Evolutionary conservation across 106 monocot species (phyloP).

Genomic region (Dendrobium nobile): DNA sequence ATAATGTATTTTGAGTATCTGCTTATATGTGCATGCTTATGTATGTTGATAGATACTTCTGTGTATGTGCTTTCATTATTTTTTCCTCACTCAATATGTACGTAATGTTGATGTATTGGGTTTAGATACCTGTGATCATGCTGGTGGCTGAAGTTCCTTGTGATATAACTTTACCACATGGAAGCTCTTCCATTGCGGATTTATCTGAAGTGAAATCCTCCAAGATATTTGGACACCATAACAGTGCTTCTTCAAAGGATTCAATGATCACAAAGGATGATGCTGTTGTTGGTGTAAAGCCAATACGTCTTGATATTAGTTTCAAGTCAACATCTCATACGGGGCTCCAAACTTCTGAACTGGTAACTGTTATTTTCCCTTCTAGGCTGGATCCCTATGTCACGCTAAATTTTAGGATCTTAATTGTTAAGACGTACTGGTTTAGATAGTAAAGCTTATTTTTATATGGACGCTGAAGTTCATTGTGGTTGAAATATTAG

Average conservation of each 20-base stretch:
- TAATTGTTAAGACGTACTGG: not conserved
- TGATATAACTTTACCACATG: slow-evolving; percentile 47
- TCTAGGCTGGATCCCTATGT: not conserved
- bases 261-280: slow-evolving; percentile 23
- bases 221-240: slow-evolving; percentile 21
- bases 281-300: slow-evolving; percentile 27
- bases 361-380: slow-evolving; percentile 40
- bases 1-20: not conserved
- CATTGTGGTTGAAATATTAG: not conserved
- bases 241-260: slow-evolving; percentile 4
- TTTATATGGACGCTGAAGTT: not conserved
- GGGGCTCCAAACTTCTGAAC: slow-evolving; percentile 83
- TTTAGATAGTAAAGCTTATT: not conserved
- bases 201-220: slow-evolving; percentile 21
- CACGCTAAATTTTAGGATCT: not conserved
- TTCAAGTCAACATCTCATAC: slow-evolving; percentile 96
- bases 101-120: slow-evolving; percentile 10
- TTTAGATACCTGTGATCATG: slow-evolving; percentile 96
- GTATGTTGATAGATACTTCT: not conserved
- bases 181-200: slow-evolving; percentile 29
- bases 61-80: not conserved
- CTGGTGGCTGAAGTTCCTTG: slow-evolving; percentile 79
- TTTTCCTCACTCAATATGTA: not conserved
- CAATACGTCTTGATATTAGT: slow-evolving; percentile 90
- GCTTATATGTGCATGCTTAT: not conserved